Base-by-base conservation (phyloP, 1,139 yeast genomes). In the Schwanniomyces etchellsii region DNA sequence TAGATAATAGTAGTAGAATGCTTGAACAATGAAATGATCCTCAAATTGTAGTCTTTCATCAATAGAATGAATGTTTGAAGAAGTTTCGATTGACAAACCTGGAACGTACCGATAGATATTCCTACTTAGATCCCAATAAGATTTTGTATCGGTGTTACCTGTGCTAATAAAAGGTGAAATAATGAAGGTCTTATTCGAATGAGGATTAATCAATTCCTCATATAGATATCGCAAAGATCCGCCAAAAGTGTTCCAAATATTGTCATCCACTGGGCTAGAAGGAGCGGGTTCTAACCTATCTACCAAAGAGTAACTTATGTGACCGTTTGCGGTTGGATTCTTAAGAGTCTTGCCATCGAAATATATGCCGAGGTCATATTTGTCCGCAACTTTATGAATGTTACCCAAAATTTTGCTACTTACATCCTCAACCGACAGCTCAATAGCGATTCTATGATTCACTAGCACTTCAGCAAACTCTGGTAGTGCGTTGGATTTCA, bases 401-500 rank as follows among this genome's bases (percentile, higher is more conserved):
- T 63, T 57, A 2, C 44, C 39, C n/a, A 62, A 38, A 15, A 74
- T 50, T 33, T 65, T 64, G 5, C 60, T 51, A 17, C 59, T 43
- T 3, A 74, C 64, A 5, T 57, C 57, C 2, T 54, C 55, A 2
- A 70, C 64, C 6, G 65, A 43, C 22, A 70, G 68, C 36, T 74
- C 81, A 13, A 74, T 55, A 4, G 77, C 70, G 33, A 79, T 65
- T 39, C 88, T 63, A 40, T 77, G 77, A 51, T 81, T 79, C 26
- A 81, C 64, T 30, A 66, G 50, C 14, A 77, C 60, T 4, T 64
- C 58, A 4, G 74, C 81, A 38, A 62, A 65, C 47, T 83, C 93
- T 1, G 94, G 94, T 35, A 83, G 60, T 2, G 91, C 89, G 47
- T 81, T 81, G 20, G 76, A 60, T 51, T 81, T 81, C 26, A 70